These are phyloP conservation scores for Dactylellina cionopaga DNA, from an alignment of 2,329 filamentous ascomycete genomes.

Conservation along the genomic window DNA sequence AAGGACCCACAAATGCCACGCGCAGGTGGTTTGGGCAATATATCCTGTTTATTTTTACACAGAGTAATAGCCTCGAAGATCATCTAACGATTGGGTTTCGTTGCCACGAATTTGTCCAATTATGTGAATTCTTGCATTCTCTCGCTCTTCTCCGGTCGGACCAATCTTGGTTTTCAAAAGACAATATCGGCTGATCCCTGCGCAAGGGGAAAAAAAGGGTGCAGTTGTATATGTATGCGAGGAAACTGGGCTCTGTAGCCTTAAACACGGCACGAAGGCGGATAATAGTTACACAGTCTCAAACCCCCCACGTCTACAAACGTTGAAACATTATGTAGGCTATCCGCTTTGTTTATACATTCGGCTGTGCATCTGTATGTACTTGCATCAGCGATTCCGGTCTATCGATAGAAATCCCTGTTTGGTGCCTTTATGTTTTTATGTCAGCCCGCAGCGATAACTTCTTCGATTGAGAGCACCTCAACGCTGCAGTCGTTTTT, in stretches of 20 bases:
- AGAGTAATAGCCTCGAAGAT: too few relatives aligned
- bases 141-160: background rate
- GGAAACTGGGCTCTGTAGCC: background rate
- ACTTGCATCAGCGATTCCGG: background rate
- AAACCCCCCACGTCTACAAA: conserved; percentile 2
- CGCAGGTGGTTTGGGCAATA: too few relatives aligned
- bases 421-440: too few relatives aligned
- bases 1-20: background rate
- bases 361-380: too few relatives aligned
- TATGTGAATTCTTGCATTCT: background rate
- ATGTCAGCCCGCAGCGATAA: too few relatives aligned
- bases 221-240: too few relatives aligned
- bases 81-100: too few relatives aligned
- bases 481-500: too few relatives aligned
- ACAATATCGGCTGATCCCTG: conserved; percentile 26
- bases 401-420: conserved; percentile 29
- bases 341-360: background rate
- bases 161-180: background rate
- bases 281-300: background rate
- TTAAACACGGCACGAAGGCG: background rate
- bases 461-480: too few relatives aligned
- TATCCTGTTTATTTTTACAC: too few relatives aligned
- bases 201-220: too few relatives aligned
- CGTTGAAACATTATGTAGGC: conserved; percentile 3
- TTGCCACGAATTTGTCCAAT: background rate